phyloP scores from a whole-genome alignment of 1,284 basidiomycete genomes.

The Apiotrichum laibachii region DNA sequence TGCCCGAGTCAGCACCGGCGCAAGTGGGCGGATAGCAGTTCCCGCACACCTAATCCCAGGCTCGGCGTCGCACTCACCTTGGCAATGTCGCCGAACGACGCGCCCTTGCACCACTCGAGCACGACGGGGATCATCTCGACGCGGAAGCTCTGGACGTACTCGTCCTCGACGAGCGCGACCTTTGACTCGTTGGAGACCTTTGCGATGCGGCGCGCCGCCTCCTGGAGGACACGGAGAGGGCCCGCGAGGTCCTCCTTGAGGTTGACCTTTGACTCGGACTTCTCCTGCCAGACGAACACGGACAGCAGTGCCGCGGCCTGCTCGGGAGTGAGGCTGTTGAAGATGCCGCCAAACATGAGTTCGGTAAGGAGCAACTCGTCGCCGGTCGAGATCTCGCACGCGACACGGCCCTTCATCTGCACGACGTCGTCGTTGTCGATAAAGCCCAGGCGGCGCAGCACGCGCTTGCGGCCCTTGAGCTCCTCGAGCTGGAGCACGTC shows the following conservation, averaged over 20 bases:
- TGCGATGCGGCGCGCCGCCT: conserved; percentile 89
- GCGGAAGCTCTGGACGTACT: conserved; percentile 96
- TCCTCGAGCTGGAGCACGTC: conserved; percentile 96
- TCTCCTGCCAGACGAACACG: conserved; percentile 97
- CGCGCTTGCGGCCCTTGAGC: conserved; percentile 91
- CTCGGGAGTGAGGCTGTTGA: conserved; percentile 85
- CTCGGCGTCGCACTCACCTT: conserved; percentile 59
- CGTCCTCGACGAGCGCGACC: conserved; percentile 82
- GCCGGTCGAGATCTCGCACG: conserved; percentile 96
- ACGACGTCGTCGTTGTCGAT: conserved; percentile 87
- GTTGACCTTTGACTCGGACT: conserved; percentile 85
- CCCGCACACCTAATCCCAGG: too few species aligned
- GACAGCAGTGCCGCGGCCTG: conserved; percentile 89
- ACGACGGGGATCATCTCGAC: conserved; percentile 98
- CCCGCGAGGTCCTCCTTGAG: conserved; percentile 89
- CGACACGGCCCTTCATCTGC: conserved; percentile 96
- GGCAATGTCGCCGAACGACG: conserved; percentile 94
- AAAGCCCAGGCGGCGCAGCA: conserved; percentile 87
- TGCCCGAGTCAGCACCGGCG: neutral
- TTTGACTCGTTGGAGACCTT: conserved; percentile 93
- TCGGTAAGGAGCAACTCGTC: conserved; percentile 96
- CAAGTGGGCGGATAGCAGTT: too few species aligned
- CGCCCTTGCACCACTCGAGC: conserved; percentile 93
- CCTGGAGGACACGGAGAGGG: conserved; percentile 90
- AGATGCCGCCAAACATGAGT: conserved; percentile 94